These are phyloP conservation scores for Penicillium brasilianum DNA, from an alignment of 2,329 filamentous ascomycete species.

Conservation along the genomic window DNA sequence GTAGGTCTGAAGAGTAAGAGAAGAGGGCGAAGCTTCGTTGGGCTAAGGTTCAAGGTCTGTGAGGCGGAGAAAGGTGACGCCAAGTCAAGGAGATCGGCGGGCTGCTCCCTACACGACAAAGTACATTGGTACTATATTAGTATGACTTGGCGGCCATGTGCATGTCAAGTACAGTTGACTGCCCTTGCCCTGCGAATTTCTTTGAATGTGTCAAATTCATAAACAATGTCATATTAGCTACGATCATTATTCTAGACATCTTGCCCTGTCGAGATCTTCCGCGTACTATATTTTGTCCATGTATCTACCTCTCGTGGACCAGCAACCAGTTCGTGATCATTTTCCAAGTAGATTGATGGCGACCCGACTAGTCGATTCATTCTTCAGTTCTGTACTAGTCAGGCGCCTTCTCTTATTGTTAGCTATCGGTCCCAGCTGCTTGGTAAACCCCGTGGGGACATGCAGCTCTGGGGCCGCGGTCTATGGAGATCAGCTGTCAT, in stretches of 20 bases:
- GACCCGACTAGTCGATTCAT: background rate
- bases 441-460: background rate
- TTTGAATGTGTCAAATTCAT: too few species aligned
- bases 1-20: background rate
- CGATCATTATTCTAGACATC: too few species aligned
- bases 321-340: background rate
- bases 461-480: background rate
- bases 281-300: too few species aligned
- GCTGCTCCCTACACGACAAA: background rate
- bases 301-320: background rate
- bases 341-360: background rate
- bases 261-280: too few species aligned
- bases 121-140: too few species aligned
- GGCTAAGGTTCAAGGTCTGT: background rate
- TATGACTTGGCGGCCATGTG: too few species aligned
- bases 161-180: too few species aligned
- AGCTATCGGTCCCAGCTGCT: background rate
- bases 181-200: too few species aligned
- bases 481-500: background rate
- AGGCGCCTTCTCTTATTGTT: background rate
- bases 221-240: too few species aligned
- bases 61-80: slow-evolving; percentile 1
- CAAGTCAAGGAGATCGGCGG: slow-evolving; percentile 4
- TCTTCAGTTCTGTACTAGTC: background rate
- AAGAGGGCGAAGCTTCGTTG: background rate